Conservation (phyloP, 163 green algal species). For the Trebouxia gelatinosa region DNA sequence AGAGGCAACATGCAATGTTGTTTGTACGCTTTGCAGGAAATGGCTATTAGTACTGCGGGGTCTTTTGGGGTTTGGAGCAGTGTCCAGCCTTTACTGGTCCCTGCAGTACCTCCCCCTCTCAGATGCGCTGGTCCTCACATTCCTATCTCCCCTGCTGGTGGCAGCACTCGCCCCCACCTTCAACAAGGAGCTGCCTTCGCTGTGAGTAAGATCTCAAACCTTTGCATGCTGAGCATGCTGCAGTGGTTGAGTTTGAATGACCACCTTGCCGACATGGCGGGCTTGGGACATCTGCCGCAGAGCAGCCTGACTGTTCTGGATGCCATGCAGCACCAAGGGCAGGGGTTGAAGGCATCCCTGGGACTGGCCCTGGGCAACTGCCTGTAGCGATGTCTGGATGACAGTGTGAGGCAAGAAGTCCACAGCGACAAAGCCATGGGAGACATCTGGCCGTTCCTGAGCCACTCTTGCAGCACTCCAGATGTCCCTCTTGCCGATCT, state of each 20-base stretch:
- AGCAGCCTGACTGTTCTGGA: slow-evolving; percentile 55
- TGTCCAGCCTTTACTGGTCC: slow-evolving; percentile 9
- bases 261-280: slow-evolving; percentile 84
- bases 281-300: slow-evolving; percentile 83
- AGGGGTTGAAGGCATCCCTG: slow-evolving; percentile 44
- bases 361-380: slow-evolving; percentile 30
- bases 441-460: slow-evolving; percentile 69
- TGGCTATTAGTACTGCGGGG: slow-evolving; percentile 7
- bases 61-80: neutral
- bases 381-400: slow-evolving; percentile 40
- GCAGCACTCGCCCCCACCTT: neutral
- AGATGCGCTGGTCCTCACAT: slow-evolving; percentile 16
- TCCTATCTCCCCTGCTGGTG: slow-evolving; percentile 27
- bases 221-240: neutral
- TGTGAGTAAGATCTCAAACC: neutral
- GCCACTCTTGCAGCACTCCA: slow-evolving; percentile 48
- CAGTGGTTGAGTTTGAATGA: slow-evolving; percentile 42
- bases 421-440: slow-evolving; percentile 73
- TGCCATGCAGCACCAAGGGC: slow-evolving; percentile 43
- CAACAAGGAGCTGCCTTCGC: slow-evolving; percentile 7
- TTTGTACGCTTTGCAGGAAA: too few species aligned
- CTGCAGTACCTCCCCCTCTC: slow-evolving; percentile 19
- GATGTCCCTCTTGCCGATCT: slow-evolving; percentile 80
- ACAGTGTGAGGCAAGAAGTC: slow-evolving; percentile 71
- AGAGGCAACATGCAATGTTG: too few species aligned